Evolutionary conservation across 805 yeast genomes (phyloP).

Genomic region (Scheffersomyces coipomensis): DNA sequence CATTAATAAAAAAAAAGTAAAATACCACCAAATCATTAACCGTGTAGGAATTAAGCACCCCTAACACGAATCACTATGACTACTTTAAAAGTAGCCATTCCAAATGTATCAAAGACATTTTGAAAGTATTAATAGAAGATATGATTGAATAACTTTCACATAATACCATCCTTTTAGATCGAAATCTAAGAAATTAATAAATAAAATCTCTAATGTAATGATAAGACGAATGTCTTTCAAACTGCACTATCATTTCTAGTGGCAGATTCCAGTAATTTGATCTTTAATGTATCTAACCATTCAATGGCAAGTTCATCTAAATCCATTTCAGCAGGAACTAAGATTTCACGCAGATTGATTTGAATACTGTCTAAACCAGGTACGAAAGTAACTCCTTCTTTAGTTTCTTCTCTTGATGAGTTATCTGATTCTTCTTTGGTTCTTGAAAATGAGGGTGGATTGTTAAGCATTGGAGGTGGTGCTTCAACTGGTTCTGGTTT

Average conservation of each 20-base stretch:
- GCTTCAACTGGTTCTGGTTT: constrained; percentile 2
- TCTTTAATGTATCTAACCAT: constrained; percentile 23
- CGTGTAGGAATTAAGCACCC: too few relatives aligned
- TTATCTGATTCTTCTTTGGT: not conserved
- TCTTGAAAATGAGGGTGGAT: not conserved
- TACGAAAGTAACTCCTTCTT: constrained; percentile 12
- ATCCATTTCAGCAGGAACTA: constrained; percentile 21
- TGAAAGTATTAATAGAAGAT: too few relatives aligned
- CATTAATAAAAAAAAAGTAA: too few relatives aligned
- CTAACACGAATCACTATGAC: too few relatives aligned
- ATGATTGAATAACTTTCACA: too few relatives aligned
- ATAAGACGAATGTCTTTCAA: not conserved
- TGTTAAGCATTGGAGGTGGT: not conserved
- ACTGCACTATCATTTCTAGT: not conserved
- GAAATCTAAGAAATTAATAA: constrained; percentile 1
- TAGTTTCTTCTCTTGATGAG: constrained; percentile 1
- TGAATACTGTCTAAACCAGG: constrained; percentile 12
- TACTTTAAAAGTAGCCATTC: too few relatives aligned
- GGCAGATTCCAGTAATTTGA: constrained; percentile 6
- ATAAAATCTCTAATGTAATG: not conserved
- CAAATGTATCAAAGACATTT: too few relatives aligned
- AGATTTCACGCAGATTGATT: constrained; percentile 13
- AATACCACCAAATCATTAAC: too few relatives aligned
- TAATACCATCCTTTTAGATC: too few relatives aligned
- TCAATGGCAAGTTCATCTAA: constrained; percentile 24